Evolutionary conservation across 108 stramenopile genomes (phyloP).

Genomic region (Skeletonema marinoi): DNA sequence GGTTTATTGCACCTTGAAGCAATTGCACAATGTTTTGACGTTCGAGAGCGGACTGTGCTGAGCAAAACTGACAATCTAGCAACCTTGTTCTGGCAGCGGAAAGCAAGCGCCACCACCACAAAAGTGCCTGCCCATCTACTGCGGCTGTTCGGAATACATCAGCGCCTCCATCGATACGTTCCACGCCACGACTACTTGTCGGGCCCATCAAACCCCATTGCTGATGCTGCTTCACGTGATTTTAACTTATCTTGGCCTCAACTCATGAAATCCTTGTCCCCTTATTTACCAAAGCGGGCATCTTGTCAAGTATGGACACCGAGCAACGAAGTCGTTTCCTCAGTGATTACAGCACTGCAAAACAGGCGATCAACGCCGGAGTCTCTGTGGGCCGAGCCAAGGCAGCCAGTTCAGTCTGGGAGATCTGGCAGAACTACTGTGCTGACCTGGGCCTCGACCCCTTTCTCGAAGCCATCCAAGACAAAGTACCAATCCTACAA

Average conservation of each 20-base stretch:
- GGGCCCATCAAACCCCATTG: not conserved
- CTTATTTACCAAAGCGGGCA: constrained; percentile 7
- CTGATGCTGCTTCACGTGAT: not conserved
- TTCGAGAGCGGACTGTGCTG: constrained; percentile 10
- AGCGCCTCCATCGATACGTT: constrained; percentile 22
- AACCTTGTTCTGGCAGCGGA: constrained; percentile 20
- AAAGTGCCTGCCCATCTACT: constrained; percentile 47
- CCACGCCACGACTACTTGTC: not conserved
- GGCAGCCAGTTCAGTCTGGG: constrained; percentile 6
- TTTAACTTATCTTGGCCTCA: not conserved
- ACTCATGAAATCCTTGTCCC: too few relatives aligned
- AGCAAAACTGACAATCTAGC: constrained; percentile 21
- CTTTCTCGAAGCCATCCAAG: constrained; percentile 26
- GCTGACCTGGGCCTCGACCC: constrained; percentile 26
- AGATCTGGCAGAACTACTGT: constrained; percentile 2
- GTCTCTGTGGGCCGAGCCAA: constrained; percentile 20
- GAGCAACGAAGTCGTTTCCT: constrained; percentile 18
- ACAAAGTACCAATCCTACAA: constrained; percentile 25
- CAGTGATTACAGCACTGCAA: constrained; percentile 17
- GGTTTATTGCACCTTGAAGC: not conserved
- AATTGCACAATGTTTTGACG: constrained; percentile 9
- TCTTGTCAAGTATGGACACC: not conserved
- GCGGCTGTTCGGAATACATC: constrained; percentile 45
- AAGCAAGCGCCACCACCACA: constrained; percentile 24
- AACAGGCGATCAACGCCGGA: constrained; percentile 16